A percentile compares a stretch with the other conserved stretches of the same genome.
phyloP scores from a whole-genome alignment of 2,329 filamentous ascomycete genomes.

The Exophiala spinifera region DNA sequence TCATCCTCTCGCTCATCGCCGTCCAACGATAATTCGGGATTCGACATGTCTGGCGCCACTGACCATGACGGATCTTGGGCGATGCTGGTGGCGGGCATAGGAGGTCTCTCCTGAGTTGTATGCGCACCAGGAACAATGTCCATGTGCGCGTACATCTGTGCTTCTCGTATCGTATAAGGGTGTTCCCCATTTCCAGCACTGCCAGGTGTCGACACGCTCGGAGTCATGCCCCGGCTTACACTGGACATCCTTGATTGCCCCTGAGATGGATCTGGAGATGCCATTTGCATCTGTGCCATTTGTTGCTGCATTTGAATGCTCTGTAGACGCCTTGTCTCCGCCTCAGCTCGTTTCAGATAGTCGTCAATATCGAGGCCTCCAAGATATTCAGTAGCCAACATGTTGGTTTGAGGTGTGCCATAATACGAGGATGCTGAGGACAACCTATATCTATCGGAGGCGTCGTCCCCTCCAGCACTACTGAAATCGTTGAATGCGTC shows the following conservation, averaged over 20 bases:
- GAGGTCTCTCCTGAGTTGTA: constrained; percentile 1
- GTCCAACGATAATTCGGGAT: constrained; percentile 23
- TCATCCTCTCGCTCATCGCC: constrained; percentile 28
- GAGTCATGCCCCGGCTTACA: constrained; percentile 25
- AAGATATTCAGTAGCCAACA: constrained; percentile 40
- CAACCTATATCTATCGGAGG: constrained; percentile 41
- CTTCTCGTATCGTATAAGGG: constrained; percentile 11
- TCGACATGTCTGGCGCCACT: constrained; percentile 23
- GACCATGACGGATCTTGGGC: constrained; percentile 29
- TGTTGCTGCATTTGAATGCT: constrained; percentile 25
- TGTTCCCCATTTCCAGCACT: constrained; percentile 21
- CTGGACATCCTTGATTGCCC: constrained; percentile 16
- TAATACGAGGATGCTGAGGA: constrained; percentile 45
- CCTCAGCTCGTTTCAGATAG: constrained; percentile 37
- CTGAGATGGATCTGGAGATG: constrained; percentile 10
- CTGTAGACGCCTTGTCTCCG: constrained; percentile 25
- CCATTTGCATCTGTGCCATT: constrained; percentile 22
- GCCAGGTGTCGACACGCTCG: constrained; percentile 21
- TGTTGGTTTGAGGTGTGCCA: constrained; percentile 40
- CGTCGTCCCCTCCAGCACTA: constrained; percentile 40
- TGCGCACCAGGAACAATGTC: constrained; percentile 5
- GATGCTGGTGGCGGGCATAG: constrained; percentile 9
- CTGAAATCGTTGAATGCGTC: constrained; percentile 34
- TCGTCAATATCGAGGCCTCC: constrained; percentile 45
- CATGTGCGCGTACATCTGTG: constrained; percentile 28